Percentiles rank a stretch among this genome's conserved stretches.
Conservation (phyloP, 2,329 filamentous ascomycete genomes). For the Penicillium sp. region DNA sequence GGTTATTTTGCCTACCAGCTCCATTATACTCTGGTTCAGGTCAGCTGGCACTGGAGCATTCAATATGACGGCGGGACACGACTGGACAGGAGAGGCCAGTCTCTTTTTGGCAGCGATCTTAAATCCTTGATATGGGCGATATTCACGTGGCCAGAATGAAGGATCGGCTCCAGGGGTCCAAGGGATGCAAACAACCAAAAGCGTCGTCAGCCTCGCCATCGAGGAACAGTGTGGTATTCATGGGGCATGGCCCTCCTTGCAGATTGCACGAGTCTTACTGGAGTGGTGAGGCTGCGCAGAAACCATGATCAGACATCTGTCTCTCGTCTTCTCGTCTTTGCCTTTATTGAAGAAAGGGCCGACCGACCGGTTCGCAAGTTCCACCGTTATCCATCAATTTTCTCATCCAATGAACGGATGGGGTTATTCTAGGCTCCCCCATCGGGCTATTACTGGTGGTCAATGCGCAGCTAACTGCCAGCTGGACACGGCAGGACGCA, state of each 20-base stretch:
- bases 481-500: not conserved
- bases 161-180: slow-evolving; percentile 32
- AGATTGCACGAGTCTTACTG: slow-evolving; percentile 1
- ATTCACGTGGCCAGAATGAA: slow-evolving; percentile 29
- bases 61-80: not conserved
- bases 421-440: not conserved
- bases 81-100: slow-evolving; percentile 6
- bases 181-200: slow-evolving; percentile 27
- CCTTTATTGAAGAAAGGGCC: not conserved
- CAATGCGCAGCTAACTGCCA: not conserved
- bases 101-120: slow-evolving; percentile 24
- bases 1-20: not conserved
- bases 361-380: not conserved
- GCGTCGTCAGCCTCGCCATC: slow-evolving; percentile 18
- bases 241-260: slow-evolving; percentile 17
- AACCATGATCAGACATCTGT: not conserved
- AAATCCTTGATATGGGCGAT: slow-evolving; percentile 19
- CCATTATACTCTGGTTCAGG: not conserved
- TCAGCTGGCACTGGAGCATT: not conserved
- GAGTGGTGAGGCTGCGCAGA: not conserved
- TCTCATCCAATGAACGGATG: not conserved
- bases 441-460: not conserved
- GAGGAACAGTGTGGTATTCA: slow-evolving; percentile 1
- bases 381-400: not conserved
- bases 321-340: not conserved